These are phyloP conservation scores for Aphanomyces stellatus DNA, from an alignment of 352 stramenopile genomes.

Conservation along the genomic window DNA sequence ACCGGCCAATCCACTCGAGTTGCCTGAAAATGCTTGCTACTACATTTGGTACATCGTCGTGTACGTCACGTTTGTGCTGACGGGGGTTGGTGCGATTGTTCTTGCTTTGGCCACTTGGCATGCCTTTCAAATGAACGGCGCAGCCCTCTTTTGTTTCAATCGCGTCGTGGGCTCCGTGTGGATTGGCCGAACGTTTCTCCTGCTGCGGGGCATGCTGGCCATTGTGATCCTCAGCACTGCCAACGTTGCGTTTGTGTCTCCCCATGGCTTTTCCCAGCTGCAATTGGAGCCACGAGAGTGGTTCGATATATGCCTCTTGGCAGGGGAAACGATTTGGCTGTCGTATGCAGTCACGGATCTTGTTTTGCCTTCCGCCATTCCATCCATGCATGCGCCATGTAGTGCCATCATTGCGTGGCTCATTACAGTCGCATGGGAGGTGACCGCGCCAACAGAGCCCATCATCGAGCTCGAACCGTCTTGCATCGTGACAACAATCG, in stretches of 20 bases:
- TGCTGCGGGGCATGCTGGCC: slow-evolving; percentile 1
- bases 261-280: neutral
- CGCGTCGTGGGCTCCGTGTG: slow-evolving; percentile 2
- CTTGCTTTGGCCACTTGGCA: neutral
- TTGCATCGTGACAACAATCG: neutral
- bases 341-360: neutral
- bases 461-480: neutral
- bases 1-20: neutral
- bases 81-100: neutral
- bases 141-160: too few relatives aligned
- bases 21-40: neutral
- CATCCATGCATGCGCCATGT: neutral
- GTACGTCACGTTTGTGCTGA: neutral
- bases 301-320: neutral
- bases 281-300: neutral
- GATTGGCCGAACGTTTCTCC: slow-evolving; percentile 10
- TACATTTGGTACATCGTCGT: neutral
- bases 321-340: neutral
- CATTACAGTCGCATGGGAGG: neutral
- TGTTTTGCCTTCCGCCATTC: too few relatives aligned
- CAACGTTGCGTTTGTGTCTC: neutral
- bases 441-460: neutral
- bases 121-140: neutral
- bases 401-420: neutral
- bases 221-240: neutral